These are phyloP conservation scores for Fusarium caatingaense DNA, from an alignment of 2,329 filamentous ascomycete species.

Conservation along the genomic window DNA sequence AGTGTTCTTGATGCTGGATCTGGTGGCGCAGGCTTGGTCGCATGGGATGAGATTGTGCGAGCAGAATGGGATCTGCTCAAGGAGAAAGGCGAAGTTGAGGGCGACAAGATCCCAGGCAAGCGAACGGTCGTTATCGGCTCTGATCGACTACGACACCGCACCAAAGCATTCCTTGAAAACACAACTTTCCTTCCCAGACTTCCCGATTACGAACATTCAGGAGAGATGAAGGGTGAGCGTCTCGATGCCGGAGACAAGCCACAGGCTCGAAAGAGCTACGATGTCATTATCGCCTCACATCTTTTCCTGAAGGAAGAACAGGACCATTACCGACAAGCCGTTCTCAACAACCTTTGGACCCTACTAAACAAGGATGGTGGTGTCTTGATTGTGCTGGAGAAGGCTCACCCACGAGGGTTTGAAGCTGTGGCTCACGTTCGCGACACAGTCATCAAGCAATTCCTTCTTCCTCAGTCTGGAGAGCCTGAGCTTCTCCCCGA, in stretches of 20 bases:
- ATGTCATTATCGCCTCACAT: slow-evolving; percentile 91
- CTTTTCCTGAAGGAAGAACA: slow-evolving; percentile 80
- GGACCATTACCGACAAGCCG: slow-evolving; percentile 79
- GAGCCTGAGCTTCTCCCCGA: slow-evolving; percentile 50
- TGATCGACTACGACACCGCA: slow-evolving; percentile 77
- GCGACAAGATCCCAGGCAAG: slow-evolving; percentile 70
- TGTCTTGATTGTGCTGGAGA: slow-evolving; percentile 88
- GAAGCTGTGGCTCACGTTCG: slow-evolving; percentile 90
- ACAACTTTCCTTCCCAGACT: slow-evolving; percentile 92
- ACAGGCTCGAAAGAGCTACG: slow-evolving; percentile 79
- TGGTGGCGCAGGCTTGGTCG: slow-evolving; percentile 77
- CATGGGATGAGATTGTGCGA: slow-evolving; percentile 80
- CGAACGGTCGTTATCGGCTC: slow-evolving; percentile 85
- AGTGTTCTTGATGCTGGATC: slow-evolving; percentile 80
- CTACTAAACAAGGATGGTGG: slow-evolving; percentile 86
- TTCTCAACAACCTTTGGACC: slow-evolving; percentile 90
- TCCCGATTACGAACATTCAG: slow-evolving; percentile 83
- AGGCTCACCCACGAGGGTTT: slow-evolving; percentile 90
- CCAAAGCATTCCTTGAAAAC: slow-evolving; percentile 82
- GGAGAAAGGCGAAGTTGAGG: slow-evolving; percentile 58
- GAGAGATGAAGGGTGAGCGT: slow-evolving; percentile 67
- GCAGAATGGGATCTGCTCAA: slow-evolving; percentile 83
- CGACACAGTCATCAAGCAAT: slow-evolving; percentile 78
- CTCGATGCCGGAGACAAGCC: slow-evolving; percentile 68
- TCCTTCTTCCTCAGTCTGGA: slow-evolving; percentile 68